phyloP scores from a whole-genome alignment of 176 grass and related monocot species.

The Triticum timopheevii region DNA sequence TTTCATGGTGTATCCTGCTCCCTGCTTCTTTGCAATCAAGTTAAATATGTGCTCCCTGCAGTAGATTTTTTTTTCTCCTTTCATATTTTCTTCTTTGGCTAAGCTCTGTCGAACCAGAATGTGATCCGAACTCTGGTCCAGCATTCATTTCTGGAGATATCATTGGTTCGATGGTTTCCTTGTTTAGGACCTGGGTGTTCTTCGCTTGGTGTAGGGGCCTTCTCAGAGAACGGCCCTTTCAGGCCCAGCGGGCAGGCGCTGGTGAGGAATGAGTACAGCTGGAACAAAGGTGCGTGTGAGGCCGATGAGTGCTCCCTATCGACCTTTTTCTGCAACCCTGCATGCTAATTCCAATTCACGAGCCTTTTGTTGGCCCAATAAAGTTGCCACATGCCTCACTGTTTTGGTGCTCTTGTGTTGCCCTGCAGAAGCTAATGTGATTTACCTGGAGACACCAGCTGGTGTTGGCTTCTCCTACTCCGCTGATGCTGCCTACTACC shows the following conservation, averaged over 20 bases:
- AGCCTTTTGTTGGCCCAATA: conserved; percentile 28
- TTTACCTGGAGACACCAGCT: conserved; percentile 87
- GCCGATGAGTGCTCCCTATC: conserved; percentile 20
- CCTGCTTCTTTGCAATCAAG: too few relatives aligned
- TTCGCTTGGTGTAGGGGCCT: conserved; percentile 96
- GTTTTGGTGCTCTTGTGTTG: conserved; percentile 2
- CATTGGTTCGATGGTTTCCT: background rate
- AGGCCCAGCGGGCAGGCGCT: conserved; percentile 77
- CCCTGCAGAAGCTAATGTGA: conserved; percentile 76
- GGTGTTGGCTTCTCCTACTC: conserved; percentile 94
- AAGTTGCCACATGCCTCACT: conserved; percentile 16
- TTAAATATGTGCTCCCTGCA: too few relatives aligned
- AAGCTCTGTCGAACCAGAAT: too few relatives aligned
- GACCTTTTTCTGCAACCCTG: conserved; percentile 31
- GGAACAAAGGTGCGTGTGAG: conserved; percentile 87
- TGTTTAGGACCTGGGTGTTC: conserved; percentile 89
- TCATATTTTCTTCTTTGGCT: background rate
- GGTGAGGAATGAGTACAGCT: conserved; percentile 90
- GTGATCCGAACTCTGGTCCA: too few relatives aligned
- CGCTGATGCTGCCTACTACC: conserved; percentile 70
- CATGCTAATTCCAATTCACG: conserved; percentile 30
- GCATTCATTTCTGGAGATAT: conserved; percentile 13
- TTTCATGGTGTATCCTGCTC: too few relatives aligned
- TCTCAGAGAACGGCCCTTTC: conserved; percentile 99
- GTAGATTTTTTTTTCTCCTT: too few relatives aligned